These are phyloP conservation scores for Aspergillus phoenicis DNA, from an alignment of 2,329 filamentous ascomycete species.

Conservation along the genomic window DNA sequence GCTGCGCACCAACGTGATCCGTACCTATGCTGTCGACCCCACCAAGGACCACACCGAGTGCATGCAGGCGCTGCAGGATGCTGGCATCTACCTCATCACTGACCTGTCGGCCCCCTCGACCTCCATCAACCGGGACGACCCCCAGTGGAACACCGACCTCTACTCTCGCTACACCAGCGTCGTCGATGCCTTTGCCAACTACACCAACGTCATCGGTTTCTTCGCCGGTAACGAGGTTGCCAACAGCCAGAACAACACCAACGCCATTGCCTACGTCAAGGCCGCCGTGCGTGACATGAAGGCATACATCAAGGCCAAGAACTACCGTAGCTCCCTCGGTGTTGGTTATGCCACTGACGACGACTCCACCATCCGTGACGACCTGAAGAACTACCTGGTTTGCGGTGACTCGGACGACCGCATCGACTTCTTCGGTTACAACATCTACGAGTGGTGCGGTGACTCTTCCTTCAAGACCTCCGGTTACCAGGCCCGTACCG, in stretches of 20 bases:
- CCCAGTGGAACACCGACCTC: conserved; percentile 76
- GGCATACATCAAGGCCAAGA: conserved; percentile 81
- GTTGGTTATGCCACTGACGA: conserved; percentile 97
- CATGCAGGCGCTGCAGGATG: conserved; percentile 79
- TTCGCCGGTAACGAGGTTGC: conserved; percentile 98
- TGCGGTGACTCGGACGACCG: conserved; percentile 68
- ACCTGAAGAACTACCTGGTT: conserved; percentile 92
- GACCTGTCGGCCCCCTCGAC: conserved; percentile 79
- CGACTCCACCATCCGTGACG: conserved; percentile 75
- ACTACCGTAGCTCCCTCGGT: conserved; percentile 71
- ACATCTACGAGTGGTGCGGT: conserved; percentile 99
- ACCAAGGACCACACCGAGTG: conserved; percentile 75
- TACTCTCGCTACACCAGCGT: conserved; percentile 82
- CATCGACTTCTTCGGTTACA: conserved; percentile 99
- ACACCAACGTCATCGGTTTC: conserved; percentile 93
- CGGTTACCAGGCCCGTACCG: conserved; percentile 77
- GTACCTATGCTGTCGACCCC: conserved; percentile 91
- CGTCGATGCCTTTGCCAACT: conserved; percentile 77
- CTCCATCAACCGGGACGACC: conserved; percentile 82
- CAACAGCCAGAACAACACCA: conserved; percentile 84
- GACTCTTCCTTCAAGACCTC: conserved; percentile 74
- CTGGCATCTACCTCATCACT: conserved; percentile 92
- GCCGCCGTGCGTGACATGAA: conserved; percentile 96
- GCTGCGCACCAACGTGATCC: conserved; percentile 87
- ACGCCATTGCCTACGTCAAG: conserved; percentile 92